phyloP scores from a whole-genome alignment of 257 asterid species.

The Solanum appendiculatum region DNA sequence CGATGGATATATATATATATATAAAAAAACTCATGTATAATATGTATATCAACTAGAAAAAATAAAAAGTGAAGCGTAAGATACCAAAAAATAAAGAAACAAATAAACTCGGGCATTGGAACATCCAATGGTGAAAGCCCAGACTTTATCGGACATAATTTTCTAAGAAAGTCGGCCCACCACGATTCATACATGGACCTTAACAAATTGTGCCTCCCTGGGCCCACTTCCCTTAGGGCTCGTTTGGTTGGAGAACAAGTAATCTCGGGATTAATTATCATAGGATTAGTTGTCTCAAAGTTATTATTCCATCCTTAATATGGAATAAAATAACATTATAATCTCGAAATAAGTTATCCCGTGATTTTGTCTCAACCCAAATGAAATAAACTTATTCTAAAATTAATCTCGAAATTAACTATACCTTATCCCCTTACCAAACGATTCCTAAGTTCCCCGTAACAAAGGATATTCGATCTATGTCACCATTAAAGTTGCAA shows the following conservation, averaged over 20 bases:
- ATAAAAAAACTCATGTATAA: background rate
- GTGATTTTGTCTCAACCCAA: background rate
- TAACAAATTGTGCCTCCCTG: background rate
- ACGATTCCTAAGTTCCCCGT: background rate
- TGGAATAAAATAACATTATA: too few relatives aligned
- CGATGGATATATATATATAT: too few relatives aligned
- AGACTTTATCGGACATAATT: background rate
- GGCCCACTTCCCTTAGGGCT: background rate
- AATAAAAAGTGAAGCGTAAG: background rate
- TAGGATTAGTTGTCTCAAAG: too few relatives aligned
- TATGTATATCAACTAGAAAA: background rate
- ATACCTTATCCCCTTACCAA: background rate
- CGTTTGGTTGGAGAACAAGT: background rate
- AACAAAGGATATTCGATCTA: background rate
- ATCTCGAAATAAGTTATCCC: background rate
- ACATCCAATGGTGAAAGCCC: background rate
- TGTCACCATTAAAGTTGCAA: background rate
- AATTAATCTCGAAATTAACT: background rate
- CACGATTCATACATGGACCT: background rate
- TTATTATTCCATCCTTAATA: background rate
- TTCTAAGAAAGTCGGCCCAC: background rate
- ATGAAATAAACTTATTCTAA: background rate
- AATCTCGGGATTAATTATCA: background rate
- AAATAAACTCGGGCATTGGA: background rate
- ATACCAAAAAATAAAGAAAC: background rate